These are phyloP conservation scores for Calonectria montana DNA, from an alignment of 2,329 filamentous ascomycete genomes.

Conservation along the genomic window DNA sequence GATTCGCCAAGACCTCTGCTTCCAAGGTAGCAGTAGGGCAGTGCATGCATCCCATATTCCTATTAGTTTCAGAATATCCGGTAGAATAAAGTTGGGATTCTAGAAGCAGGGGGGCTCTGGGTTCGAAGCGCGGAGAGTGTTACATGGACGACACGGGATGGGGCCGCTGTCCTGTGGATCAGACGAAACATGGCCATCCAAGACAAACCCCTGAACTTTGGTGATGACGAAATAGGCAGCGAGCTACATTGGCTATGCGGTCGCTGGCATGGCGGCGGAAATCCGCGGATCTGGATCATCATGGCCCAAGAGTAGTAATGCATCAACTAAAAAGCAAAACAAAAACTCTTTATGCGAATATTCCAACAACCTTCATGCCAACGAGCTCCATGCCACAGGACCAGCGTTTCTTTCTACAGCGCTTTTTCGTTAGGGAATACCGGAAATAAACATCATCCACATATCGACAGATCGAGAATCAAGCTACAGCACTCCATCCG, in stretches of 20 bases:
- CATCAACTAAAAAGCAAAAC: neutral
- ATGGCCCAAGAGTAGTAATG: neutral
- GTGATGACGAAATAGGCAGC: neutral
- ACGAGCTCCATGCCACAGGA: too few species aligned
- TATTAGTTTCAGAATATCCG: neutral
- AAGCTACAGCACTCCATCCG: neutral
- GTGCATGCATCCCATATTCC: neutral
- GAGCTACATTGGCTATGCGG: neutral
- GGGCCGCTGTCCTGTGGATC: neutral
- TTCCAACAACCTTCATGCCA: too few species aligned
- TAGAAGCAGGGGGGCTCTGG: neutral
- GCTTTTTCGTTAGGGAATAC: neutral
- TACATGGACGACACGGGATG: neutral
- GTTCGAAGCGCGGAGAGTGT: slow-evolving; percentile 2
- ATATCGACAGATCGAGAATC: neutral
- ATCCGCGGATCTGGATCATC: neutral
- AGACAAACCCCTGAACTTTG: neutral
- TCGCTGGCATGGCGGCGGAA: neutral
- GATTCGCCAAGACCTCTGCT: neutral
- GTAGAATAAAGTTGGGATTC: neutral
- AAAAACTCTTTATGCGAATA: neutral
- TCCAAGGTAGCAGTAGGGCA: neutral
- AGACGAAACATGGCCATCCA: slow-evolving; percentile 1
- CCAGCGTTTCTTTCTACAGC: neutral
- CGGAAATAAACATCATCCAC: neutral